Conservation (phyloP, 2,329 filamentous ascomycete species). For the Pyrenophora seminiperda region DNA sequence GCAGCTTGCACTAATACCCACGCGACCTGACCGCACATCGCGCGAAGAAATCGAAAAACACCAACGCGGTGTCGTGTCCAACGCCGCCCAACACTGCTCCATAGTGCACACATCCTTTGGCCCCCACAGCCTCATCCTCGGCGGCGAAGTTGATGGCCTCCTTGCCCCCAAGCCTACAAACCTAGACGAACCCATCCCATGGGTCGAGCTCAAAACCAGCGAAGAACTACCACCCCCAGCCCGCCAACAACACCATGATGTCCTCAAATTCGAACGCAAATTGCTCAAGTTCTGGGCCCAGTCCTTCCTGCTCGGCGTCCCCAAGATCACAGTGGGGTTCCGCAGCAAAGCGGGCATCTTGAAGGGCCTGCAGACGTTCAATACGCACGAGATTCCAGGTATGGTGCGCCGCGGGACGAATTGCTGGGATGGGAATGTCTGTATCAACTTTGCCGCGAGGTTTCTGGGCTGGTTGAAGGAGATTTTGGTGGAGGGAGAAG, state of each 20-base stretch:
- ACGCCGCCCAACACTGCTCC: slow-evolving; percentile 94
- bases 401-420: slow-evolving; percentile 71
- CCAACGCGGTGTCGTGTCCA: slow-evolving; percentile 74
- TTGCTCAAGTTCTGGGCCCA: slow-evolving; percentile 97
- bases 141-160: slow-evolving; percentile 89
- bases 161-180: slow-evolving; percentile 29
- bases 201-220: slow-evolving; percentile 95
- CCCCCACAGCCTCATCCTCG: slow-evolving; percentile 73
- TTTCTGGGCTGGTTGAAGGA: slow-evolving; percentile 77
- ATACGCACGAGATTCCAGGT: slow-evolving; percentile 77
- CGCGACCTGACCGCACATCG: slow-evolving; percentile 77
- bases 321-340: slow-evolving; percentile 89
- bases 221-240: slow-evolving; percentile 61
- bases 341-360: slow-evolving; percentile 75
- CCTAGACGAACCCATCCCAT: slow-evolving; percentile 65
- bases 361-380: slow-evolving; percentile 73
- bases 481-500: slow-evolving; percentile 66
- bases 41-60: slow-evolving; percentile 80
- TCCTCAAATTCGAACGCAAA: slow-evolving; percentile 82
- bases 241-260: slow-evolving; percentile 65
- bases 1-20: slow-evolving; percentile 75
- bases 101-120: slow-evolving; percentile 89
- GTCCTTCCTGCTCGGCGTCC: slow-evolving; percentile 90
- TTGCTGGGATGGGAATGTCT: slow-evolving; percentile 89
- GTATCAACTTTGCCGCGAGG: slow-evolving; percentile 83